Percentiles rank a stretch among this genome's conserved stretches.
Evolutionary conservation across 371 early-diverging fungal genomes (phyloP).

Genomic region (Mortierella sp.): DNA sequence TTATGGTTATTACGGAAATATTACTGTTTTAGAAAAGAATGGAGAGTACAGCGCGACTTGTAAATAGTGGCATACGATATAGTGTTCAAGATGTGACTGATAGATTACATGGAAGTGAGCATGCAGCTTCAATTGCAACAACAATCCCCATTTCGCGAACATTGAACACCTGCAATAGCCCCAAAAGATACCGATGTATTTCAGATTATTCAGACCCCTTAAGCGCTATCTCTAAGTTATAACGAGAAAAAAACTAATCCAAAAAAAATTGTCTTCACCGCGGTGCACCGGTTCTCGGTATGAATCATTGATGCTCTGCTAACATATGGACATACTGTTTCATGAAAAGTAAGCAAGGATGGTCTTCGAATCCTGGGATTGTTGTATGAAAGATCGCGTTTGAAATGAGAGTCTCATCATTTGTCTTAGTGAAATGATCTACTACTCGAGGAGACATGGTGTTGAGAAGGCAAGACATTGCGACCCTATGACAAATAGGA

Average conservation of each 20-base stretch:
- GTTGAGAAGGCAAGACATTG: slow-evolving; percentile 18
- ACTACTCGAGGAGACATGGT: slow-evolving; percentile 21
- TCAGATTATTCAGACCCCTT: too few relatives aligned
- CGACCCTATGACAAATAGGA: slow-evolving; percentile 15
- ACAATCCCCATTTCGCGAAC: slow-evolving; percentile 5
- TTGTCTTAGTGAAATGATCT: slow-evolving; percentile 7
- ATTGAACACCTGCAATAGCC: slow-evolving; percentile 2
- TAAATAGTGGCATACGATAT: background rate
- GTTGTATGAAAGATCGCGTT: slow-evolving; percentile 15
- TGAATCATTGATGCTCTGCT: slow-evolving; percentile 13
- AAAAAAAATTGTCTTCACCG: too few relatives aligned
- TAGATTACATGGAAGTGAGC: too few relatives aligned
- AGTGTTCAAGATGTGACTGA: background rate
- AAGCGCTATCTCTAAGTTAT: too few relatives aligned
- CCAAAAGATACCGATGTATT: background rate
- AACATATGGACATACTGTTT: slow-evolving; percentile 1
- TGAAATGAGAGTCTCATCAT: slow-evolving; percentile 15
- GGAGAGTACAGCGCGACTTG: slow-evolving; percentile 2
- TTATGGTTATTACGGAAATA: slow-evolving; percentile 1
- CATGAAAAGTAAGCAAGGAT: slow-evolving; percentile 6
- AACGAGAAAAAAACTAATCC: too few relatives aligned
- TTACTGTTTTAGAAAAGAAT: background rate
- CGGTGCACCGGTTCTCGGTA: too few relatives aligned
- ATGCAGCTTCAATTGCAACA: background rate
- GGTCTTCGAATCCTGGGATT: slow-evolving; percentile 24